Evolutionary conservation across 2,329 filamentous ascomycete genomes (phyloP), one percentile per base, ranked within the genome.

Genomic region (Emergomyces africanus): DNA sequence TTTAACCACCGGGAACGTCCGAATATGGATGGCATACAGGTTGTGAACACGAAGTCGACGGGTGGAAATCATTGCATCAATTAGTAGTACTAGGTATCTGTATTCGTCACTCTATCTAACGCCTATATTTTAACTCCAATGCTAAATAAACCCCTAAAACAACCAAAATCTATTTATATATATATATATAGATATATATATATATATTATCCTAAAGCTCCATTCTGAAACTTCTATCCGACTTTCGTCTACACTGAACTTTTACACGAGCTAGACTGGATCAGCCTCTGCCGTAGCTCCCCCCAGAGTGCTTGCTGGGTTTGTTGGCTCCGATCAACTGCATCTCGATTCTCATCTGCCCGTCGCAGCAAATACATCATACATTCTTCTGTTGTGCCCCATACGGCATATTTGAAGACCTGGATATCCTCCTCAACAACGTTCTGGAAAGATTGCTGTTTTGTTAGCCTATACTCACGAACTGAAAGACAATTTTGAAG

Each of bases 341-440:
- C 82, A 72, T 85, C 83, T 64, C 80, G 81, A 68, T 91, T 91
- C 78, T 91, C 88, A 53, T 90, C 79, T 25, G 86, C 85, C 20
- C 87, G 79, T 46, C 87, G 76, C 39, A 88, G 74, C 53, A 77
- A 64, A 65, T 83, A 85, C 62, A 82, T 81, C 71, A 85, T 74
- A 65, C 82, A 84, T 68, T 85, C 80, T 60, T 76, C 75, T 60
- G 81, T 79, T 0, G 77, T 79, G 1, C 83, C 83, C 82, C 82
- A 85, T 10, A 80, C 79, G 62, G 82, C 75, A 63, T 79, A 79
- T 72, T 85, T 85, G 70, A 79, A 82, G 5, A 83, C 80, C 62
- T 75, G 77, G 28, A 79, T 78, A 6, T 69, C 64, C 37, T 71
- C 69, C 28, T 59, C 57, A 4, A 25, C 9, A 37, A 49, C n/a